Conservation (phyloP, 2,329 filamentous ascomycete species). For the Colletotrichum orchidophilum region DNA sequence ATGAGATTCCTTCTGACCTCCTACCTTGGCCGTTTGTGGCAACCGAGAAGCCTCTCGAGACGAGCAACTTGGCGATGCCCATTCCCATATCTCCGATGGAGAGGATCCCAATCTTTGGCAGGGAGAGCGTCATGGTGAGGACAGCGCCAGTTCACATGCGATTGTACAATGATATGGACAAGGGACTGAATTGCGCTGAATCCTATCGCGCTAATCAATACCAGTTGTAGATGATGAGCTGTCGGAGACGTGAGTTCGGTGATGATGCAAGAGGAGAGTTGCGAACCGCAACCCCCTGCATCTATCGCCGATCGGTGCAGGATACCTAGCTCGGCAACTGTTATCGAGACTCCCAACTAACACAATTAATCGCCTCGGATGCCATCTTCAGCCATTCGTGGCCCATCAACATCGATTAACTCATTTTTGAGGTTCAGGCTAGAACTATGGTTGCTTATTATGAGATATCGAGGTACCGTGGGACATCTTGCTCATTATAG, state of each 20-base stretch:
- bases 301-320: not conserved
- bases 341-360: not conserved
- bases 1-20: conserved; percentile 45
- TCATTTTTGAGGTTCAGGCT: too few species aligned
- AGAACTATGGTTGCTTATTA: not conserved
- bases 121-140: conserved; percentile 6
- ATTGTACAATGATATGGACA: not conserved
- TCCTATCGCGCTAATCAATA: not conserved
- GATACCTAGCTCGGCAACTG: not conserved
- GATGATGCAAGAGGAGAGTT: not conserved
- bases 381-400: not conserved
- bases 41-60: conserved; percentile 57
- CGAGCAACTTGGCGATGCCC: conserved; percentile 59
- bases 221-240: not conserved
- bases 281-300: not conserved
- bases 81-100: conserved; percentile 66
- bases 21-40: conserved; percentile 58
- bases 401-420: not conserved
- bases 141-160: not conserved
- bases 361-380: not conserved
- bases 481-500: too few species aligned
- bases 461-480: not conserved
- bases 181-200: too few species aligned
- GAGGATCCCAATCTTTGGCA: conserved; percentile 55
- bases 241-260: not conserved